Evolutionary conservation across 768 basidiomycete genomes (phyloP).

Genomic region (Pisolithus marmoratus): DNA sequence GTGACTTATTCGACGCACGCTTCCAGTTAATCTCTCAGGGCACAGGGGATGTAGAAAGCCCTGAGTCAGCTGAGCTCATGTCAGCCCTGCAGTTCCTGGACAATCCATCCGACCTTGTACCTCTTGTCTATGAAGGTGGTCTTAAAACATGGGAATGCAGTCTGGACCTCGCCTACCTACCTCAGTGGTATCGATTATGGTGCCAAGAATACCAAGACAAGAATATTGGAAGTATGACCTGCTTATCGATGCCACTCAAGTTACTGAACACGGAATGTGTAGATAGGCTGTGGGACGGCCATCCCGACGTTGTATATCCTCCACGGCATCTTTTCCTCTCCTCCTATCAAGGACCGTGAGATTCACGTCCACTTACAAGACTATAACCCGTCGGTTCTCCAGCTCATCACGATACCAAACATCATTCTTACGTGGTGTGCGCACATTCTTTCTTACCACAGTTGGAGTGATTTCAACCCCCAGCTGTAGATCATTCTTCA

Average conservation of each 20-base stretch:
- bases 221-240: conserved; percentile 63
- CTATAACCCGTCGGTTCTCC: conserved; percentile 79
- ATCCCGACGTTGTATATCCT: conserved; percentile 77
- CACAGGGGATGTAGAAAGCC: conserved; percentile 26
- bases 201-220: conserved; percentile 39
- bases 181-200: conserved; percentile 33
- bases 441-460: conserved; percentile 20
- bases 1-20: conserved; percentile 94
- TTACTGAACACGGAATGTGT: not conserved
- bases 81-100: conserved; percentile 62
- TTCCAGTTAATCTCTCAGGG: conserved; percentile 79
- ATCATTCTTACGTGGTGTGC: conserved; percentile 77
- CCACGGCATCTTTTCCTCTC: conserved; percentile 45
- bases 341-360: conserved; percentile 13
- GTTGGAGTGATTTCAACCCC: not conserved
- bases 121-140: conserved; percentile 92
- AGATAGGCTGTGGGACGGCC: conserved; percentile 94
- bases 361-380: conserved; percentile 81
- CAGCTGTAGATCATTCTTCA: conserved; percentile 50
- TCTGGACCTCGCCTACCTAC: conserved; percentile 74
- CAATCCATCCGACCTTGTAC: conserved; percentile 83
- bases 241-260: not conserved
- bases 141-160: conserved; percentile 98
- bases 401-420: conserved; percentile 77
- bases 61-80: conserved; percentile 12